Evolutionary conservation across 352 stramenopile species (phyloP).

Genomic region (Globisporangium acanthophoron): DNA sequence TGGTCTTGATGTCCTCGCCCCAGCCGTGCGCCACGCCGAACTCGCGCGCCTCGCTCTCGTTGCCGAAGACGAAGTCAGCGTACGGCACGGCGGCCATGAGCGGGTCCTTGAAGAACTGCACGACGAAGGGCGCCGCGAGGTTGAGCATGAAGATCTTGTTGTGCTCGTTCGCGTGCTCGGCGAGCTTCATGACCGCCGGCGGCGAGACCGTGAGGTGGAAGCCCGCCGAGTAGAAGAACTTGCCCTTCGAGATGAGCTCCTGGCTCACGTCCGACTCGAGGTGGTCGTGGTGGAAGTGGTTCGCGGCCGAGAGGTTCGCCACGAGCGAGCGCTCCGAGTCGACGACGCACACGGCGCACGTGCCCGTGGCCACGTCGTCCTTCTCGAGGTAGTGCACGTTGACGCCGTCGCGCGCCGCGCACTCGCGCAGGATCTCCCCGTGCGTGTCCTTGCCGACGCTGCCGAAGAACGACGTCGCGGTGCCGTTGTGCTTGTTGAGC

Average conservation of each 20-base stretch:
- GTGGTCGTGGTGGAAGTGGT: constrained; percentile 96
- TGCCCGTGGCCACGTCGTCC: constrained; percentile 91
- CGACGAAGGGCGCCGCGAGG: constrained; percentile 97
- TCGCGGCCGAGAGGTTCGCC: constrained; percentile 97
- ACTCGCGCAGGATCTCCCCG: constrained; percentile 90
- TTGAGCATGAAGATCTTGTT: constrained; percentile 97
- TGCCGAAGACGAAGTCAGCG: constrained; percentile 98
- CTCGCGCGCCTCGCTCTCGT: constrained; percentile 97
- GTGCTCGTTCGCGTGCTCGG: constrained; percentile 90
- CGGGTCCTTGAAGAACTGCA: constrained; percentile 97
- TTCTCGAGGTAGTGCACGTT: constrained; percentile 97
- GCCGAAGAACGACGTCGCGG: constrained; percentile 94
- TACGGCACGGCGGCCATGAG: constrained; percentile 92
- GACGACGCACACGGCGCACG: constrained; percentile 96
- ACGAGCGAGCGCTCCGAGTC: constrained; percentile 95
- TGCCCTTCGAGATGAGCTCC: constrained; percentile 92
- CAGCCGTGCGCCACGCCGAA: constrained; percentile 91
- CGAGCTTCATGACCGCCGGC: constrained; percentile 88
- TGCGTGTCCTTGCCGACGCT: constrained; percentile 96
- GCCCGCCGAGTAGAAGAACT: constrained; percentile 96
- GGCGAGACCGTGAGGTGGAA: constrained; percentile 99
- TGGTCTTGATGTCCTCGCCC: constrained; percentile 81
- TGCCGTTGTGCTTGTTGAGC: constrained; percentile 84
- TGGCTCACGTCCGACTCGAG: constrained; percentile 85
- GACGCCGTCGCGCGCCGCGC: constrained; percentile 93